Evolutionary conservation across 176 grass and related monocot species (phyloP).

Genomic region (Oryza rufipogon): DNA sequence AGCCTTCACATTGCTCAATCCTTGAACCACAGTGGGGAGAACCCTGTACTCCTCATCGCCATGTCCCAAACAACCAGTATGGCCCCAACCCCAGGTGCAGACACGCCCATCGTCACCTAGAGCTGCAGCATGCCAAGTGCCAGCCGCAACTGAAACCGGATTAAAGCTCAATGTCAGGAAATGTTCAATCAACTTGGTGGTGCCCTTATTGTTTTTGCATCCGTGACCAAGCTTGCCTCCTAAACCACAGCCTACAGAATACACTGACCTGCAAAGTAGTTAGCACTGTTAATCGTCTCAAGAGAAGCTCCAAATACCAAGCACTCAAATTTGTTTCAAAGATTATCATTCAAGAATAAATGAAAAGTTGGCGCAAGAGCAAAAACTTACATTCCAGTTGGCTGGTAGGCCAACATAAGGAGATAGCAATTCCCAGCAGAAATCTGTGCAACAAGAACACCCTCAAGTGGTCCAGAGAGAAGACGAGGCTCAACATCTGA

Average conservation of each 20-base stretch:
- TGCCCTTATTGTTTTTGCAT: neutral
- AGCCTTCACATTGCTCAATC: constrained; percentile 52
- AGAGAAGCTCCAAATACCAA: neutral
- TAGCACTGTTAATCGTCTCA: neutral
- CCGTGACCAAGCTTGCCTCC: constrained; percentile 80
- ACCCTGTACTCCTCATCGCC: constrained; percentile 41
- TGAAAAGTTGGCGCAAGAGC: neutral
- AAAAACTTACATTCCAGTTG: constrained; percentile 57
- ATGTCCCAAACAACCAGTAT: constrained; percentile 56
- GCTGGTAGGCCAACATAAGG: constrained; percentile 61
- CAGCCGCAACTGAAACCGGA: constrained; percentile 58
- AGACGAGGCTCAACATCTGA: constrained; percentile 51
- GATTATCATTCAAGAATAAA: neutral
- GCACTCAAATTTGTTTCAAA: neutral
- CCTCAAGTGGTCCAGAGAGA: constrained; percentile 48
- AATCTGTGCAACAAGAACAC: constrained; percentile 62
- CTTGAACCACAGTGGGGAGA: constrained; percentile 44
- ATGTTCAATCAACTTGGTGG: constrained; percentile 46
- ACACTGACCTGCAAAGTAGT: constrained; percentile 56
- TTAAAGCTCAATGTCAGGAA: constrained; percentile 40
- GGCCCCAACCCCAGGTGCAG: constrained; percentile 68
- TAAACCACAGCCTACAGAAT: constrained; percentile 65
- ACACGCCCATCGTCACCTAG: constrained; percentile 51
- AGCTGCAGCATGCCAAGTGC: constrained; percentile 58
- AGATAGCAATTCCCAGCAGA: constrained; percentile 72